phyloP scores from a whole-genome alignment of 2,329 filamentous ascomycete genomes.

The Zelopaecilomyces penicillatus region DNA sequence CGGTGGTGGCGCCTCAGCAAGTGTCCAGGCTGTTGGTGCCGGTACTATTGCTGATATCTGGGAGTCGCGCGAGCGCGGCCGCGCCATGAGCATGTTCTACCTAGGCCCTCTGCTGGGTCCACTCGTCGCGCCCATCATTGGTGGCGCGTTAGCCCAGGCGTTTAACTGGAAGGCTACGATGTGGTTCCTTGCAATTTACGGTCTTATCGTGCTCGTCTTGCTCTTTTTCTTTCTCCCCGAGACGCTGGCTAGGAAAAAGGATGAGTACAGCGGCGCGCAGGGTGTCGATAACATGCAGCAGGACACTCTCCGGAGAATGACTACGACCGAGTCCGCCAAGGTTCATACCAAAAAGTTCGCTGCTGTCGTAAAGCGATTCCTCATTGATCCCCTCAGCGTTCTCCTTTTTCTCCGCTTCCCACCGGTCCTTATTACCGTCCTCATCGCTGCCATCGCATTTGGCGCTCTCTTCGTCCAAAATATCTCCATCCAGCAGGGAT shows the following conservation, averaged over 20 bases:
- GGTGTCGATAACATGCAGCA: background rate
- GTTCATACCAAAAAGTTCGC: constrained; percentile 46
- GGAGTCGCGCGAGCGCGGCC: constrained; percentile 62
- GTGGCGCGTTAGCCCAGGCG: constrained; percentile 59
- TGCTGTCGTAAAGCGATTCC: constrained; percentile 46
- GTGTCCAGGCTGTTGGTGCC: constrained; percentile 74
- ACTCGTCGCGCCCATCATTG: constrained; percentile 66
- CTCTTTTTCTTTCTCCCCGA: constrained; percentile 57
- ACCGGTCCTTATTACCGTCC: constrained; percentile 64
- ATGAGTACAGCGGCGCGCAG: constrained; percentile 5
- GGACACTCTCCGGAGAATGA: constrained; percentile 35
- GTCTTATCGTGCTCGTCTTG: constrained; percentile 46
- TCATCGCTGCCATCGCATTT: constrained; percentile 68
- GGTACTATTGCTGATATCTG: constrained; percentile 79
- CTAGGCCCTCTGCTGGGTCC: constrained; percentile 70
- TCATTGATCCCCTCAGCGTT: constrained; percentile 66
- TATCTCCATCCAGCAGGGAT: constrained; percentile 65
- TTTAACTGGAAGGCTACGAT: constrained; percentile 70
- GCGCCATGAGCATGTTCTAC: constrained; percentile 78
- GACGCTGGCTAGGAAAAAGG: constrained; percentile 41
- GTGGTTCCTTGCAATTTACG: constrained; percentile 70
- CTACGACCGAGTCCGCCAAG: constrained; percentile 54
- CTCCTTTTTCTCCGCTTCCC: constrained; percentile 66
- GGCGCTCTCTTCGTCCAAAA: constrained; percentile 69
- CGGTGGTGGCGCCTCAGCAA: constrained; percentile 67